Evolutionary conservation across 164 flowering plant species (phyloP).

Genomic region (Berberis vulgaris): DNA sequence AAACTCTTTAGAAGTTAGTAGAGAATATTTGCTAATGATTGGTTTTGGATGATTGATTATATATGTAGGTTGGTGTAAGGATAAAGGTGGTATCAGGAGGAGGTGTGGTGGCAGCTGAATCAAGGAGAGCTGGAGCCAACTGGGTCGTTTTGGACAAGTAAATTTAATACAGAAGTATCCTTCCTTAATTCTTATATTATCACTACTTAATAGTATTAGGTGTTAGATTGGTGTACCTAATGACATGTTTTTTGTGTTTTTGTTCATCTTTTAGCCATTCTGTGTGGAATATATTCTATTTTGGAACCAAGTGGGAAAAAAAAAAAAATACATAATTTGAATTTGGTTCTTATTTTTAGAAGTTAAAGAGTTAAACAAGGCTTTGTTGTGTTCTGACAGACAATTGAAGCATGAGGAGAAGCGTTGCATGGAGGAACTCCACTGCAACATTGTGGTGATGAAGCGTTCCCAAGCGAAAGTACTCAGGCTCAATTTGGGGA

Average conservation of each 20-base stretch:
- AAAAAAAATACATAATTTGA: no score
- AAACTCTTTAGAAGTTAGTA: no score
- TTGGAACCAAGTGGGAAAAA: no score
- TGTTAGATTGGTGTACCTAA: neutral
- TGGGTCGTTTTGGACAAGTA: conserved; percentile 99
- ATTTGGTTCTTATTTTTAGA: no score
- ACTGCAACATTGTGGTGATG: conserved; percentile 81
- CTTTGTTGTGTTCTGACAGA: conserved; percentile 25
- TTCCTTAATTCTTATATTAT: conserved; percentile 13
- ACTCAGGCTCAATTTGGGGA: conserved; percentile 61
- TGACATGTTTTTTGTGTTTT: neutral
- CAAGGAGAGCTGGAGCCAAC: conserved; percentile 55
- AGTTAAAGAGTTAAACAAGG: no score
- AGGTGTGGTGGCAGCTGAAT: conserved; percentile 74
- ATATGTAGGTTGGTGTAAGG: conserved; percentile 60
- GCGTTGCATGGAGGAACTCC: conserved; percentile 72
- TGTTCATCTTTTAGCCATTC: no score
- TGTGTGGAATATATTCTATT: no score
- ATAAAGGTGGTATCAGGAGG: conserved; percentile 66
- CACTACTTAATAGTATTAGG: no score
- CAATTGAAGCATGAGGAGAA: conserved; percentile 70
- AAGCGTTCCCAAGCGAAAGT: conserved; percentile 72
- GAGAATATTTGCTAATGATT: neutral
- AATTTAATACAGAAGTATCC: conserved; percentile 32
- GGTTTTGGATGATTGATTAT: conserved; percentile 5